phyloP scores from a whole-genome alignment of 2,329 filamentous ascomycete genomes.

The Colletotrichum sp. region DNA sequence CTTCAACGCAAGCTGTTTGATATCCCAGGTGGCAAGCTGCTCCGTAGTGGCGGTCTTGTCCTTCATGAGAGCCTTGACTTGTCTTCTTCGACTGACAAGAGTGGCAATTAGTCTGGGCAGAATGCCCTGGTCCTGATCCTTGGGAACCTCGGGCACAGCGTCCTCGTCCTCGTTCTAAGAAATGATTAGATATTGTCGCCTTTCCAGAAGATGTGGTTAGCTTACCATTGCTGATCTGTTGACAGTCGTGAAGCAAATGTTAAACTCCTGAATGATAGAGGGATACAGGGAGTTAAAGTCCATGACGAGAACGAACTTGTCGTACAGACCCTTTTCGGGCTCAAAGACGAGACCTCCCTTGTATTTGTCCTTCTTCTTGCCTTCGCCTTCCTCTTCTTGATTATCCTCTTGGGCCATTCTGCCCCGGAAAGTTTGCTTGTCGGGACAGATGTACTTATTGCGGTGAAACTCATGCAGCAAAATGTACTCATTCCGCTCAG shows the following conservation, averaged over 20 bases:
- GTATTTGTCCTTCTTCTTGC: constrained; percentile 99
- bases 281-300: constrained; percentile 99
- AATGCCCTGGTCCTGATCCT: constrained; percentile 80
- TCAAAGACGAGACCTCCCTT: constrained; percentile 99
- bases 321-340: constrained; percentile 95
- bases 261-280: constrained; percentile 98
- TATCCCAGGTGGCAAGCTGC: constrained; percentile 93
- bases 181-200: constrained; percentile 30
- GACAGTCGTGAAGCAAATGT: constrained; percentile 99
- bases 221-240: constrained; percentile 76
- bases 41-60: constrained; percentile 85
- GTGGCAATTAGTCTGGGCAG: constrained; percentile 90
- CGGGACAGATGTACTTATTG: constrained; percentile 97
- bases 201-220: constrained; percentile 2
- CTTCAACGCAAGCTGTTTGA: constrained; percentile 95
- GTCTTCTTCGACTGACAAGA: constrained; percentile 83
- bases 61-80: constrained; percentile 98
- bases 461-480: constrained; percentile 93
- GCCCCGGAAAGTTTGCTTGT: constrained; percentile 84
- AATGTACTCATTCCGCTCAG: constrained; percentile 99
- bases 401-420: constrained; percentile 75
- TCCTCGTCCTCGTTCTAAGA: constrained; percentile 75
- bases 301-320: constrained; percentile 99
- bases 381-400: constrained; percentile 72
- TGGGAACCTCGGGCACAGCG: constrained; percentile 84